Conservation (phyloP, 2,329 filamentous ascomycete species). For the Cercospora canescens region DNA sequence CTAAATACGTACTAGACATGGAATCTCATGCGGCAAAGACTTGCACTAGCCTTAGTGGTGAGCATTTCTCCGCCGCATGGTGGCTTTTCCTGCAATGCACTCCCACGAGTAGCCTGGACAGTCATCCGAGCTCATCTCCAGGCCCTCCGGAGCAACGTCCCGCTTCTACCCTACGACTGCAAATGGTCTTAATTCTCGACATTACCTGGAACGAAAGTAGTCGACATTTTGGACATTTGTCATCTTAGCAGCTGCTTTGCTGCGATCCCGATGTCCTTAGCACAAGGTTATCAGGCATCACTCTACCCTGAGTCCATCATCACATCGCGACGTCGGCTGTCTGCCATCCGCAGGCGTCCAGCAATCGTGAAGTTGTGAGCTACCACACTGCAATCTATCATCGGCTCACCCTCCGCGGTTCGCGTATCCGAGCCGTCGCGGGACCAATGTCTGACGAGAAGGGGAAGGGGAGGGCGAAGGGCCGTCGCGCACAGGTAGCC, state of each 20-base stretch:
- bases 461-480: neutral
- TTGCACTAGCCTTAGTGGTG: neutral
- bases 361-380: neutral
- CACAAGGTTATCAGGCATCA: neutral
- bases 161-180: neutral
- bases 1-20: neutral
- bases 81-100: neutral
- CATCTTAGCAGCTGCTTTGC: neutral
- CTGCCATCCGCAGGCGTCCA: neutral
- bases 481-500: constrained; percentile 10
- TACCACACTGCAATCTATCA: neutral
- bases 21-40: neutral
- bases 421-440: neutral
- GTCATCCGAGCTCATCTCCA: neutral
- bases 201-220: neutral
- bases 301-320: neutral
- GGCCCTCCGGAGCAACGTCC: neutral
- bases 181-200: neutral
- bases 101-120: neutral
- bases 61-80: neutral
- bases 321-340: neutral
- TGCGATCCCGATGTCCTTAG: neutral
- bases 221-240: neutral
- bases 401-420: neutral
- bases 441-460: neutral